These are phyloP conservation scores for Capsella bursapastoris DNA, from an alignment of 345 rosid species.

Conservation along the genomic window DNA sequence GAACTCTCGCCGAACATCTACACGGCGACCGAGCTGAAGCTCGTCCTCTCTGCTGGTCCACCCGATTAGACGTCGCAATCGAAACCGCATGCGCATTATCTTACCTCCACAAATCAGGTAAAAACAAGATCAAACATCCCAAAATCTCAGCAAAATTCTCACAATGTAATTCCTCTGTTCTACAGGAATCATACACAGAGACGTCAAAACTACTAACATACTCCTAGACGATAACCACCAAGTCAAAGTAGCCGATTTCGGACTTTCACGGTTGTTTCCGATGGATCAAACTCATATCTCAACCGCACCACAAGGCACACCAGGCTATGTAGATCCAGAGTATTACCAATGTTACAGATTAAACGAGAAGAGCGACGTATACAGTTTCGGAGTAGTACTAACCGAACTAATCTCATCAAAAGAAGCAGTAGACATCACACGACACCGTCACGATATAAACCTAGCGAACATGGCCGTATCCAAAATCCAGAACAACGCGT, in stretches of 20 bases:
- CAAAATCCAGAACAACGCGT: constrained; percentile 65
- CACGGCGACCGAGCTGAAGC: constrained; percentile 60
- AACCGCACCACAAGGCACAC: constrained; percentile 95
- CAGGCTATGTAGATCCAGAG: constrained; percentile 92
- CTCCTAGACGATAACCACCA: constrained; percentile 61
- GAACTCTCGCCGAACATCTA: constrained; percentile 87
- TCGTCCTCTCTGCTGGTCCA: constrained; percentile 66
- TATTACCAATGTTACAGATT: constrained; percentile 79
- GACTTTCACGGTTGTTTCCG: constrained; percentile 82
- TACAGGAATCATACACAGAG: constrained; percentile 69
- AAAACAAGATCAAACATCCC: background rate
- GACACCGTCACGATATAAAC: constrained; percentile 71
- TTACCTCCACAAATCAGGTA: constrained; percentile 63
- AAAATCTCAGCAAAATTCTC: background rate
- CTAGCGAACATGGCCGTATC: constrained; percentile 74
- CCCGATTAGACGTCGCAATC: constrained; percentile 74
- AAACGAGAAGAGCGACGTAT: constrained; percentile 87
- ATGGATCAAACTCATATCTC: constrained; percentile 79
- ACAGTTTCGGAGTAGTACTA: constrained; percentile 89
- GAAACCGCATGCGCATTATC: constrained; percentile 78
- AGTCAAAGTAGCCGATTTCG: constrained; percentile 96
- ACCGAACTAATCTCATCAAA: constrained; percentile 71
- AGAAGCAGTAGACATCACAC: constrained; percentile 69
- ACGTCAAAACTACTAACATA: constrained; percentile 87
- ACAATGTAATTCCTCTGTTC: background rate